Evolutionary conservation across 306 rosid species (phyloP), one percentile per base, ranked within the genome.

Genomic region (Prosopis cineraria): DNA sequence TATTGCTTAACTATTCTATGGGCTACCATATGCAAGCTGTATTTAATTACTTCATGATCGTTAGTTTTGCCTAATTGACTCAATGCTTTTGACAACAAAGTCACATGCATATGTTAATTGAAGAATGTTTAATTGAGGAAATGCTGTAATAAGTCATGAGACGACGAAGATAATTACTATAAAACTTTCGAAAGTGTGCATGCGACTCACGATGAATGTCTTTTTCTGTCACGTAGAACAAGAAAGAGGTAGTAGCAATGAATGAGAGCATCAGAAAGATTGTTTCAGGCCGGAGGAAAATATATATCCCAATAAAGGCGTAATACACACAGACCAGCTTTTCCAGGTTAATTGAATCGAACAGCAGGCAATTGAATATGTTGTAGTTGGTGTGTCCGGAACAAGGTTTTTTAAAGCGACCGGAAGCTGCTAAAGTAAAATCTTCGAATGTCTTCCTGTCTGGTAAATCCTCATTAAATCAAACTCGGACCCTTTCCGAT

Each of bases 401-500:
- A 53, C 70, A 63, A 58, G 67, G 78, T 72, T 82, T 72, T 82
- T 39, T 59, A 76, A 86, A 77, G 87, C 47, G 76, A 72, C 68
- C 22, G 40, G 39, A 64, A 63, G 44, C 58, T 63, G 75, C 56
- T 58, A 77, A 83, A 83, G 83, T 69, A 56, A 76, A 83, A 79
- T 68, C 58, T 75, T 77, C 83, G 74, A n/a, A 68, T 84, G 87
- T 86, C 83, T 81, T 81, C 72, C 73, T 79, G 89, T 84, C 92
- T 79, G 75, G 36, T 76, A 79, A 77, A 68, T 55, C 74, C 75
- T 77, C 63, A 63, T 58, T 68, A 27, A 67, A 19, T 22, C 36
- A 66, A 68, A 73, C 65, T 37, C 11, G n/a, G 9, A 37, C 22
- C 6, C 0, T 68, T 72, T 47, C 27, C 27, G 13, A 34, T 19